Percentiles rank a stretch among this genome's conserved stretches.
Evolutionary conservation across 1,284 basidiomycete genomes (phyloP).

Genomic region (Testicularia cyperi): DNA sequence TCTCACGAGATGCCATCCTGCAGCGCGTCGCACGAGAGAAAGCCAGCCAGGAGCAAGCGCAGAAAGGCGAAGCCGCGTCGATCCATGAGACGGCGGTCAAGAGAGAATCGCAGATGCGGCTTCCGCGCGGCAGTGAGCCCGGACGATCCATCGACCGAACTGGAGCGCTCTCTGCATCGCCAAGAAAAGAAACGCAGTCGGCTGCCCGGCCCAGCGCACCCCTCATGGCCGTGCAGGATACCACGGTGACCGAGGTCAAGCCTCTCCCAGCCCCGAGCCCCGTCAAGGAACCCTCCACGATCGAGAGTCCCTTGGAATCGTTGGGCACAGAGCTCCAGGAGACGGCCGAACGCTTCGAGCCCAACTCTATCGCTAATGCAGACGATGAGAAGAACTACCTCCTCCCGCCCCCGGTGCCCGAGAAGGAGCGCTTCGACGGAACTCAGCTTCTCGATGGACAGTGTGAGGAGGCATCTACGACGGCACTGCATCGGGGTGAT

Average conservation of each 20-base stretch:
- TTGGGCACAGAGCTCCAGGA: slow-evolving; percentile 43
- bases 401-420: too few species aligned
- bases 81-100: not conserved
- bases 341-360: slow-evolving; percentile 7
- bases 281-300: slow-evolving; percentile 22
- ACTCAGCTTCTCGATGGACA: too few species aligned
- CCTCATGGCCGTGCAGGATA: slow-evolving; percentile 1
- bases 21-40: slow-evolving; percentile 50
- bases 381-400: too few species aligned
- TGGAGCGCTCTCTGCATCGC: not conserved
- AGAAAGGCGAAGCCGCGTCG: not conserved
- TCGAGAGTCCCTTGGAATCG: slow-evolving; percentile 42
- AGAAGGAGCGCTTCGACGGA: too few species aligned
- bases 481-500: too few species aligned
- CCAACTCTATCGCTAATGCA: too few species aligned
- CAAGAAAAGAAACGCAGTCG: not conserved
- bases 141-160: slow-evolving; percentile 1
- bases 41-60: slow-evolving; percentile 24
- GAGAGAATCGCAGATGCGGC: slow-evolving; percentile 5
- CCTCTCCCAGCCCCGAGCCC: slow-evolving; percentile 40
- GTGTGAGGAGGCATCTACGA: too few species aligned
- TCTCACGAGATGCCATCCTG: slow-evolving; percentile 55
- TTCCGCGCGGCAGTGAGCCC: slow-evolving; percentile 28
- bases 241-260: slow-evolving; percentile 19
- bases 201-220: slow-evolving; percentile 26